Evolutionary conservation across 345 rosid genomes (phyloP).

Genomic region (Xanthoceras sorbifolium): DNA sequence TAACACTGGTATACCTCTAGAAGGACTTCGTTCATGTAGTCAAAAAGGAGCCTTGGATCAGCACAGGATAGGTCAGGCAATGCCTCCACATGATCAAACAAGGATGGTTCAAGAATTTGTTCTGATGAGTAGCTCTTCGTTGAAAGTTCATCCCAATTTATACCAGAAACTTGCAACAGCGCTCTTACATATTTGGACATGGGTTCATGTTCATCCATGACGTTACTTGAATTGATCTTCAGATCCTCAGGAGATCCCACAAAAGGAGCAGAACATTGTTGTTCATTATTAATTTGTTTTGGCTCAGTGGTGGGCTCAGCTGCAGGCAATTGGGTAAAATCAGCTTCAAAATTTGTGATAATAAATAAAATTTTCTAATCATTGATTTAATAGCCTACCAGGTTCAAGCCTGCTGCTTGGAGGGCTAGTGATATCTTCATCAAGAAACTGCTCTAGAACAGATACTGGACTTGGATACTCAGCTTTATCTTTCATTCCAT

Average conservation of each 20-base stretch:
- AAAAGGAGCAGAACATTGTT: slow-evolving; percentile 17
- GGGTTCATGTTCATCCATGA: slow-evolving; percentile 31
- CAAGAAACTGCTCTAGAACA: slow-evolving; percentile 48
- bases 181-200: slow-evolving; percentile 38
- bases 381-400: slow-evolving; percentile 32
- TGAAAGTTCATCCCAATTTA: slow-evolving; percentile 57
- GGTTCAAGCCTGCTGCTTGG: slow-evolving; percentile 24
- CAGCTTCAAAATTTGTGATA: not conserved
- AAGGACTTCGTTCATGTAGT: slow-evolving; percentile 59
- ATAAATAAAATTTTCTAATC: not conserved
- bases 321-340: slow-evolving; percentile 22
- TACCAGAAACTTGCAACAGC: slow-evolving; percentile 46
- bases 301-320: slow-evolving; percentile 30
- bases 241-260: slow-evolving; percentile 19
- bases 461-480: slow-evolving; percentile 71
- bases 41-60: slow-evolving; percentile 48
- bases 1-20: slow-evolving; percentile 38
- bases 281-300: slow-evolving; percentile 27
- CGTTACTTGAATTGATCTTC: slow-evolving; percentile 13
- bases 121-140: slow-evolving; percentile 39
- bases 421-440: slow-evolving; percentile 41
- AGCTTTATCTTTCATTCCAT: slow-evolving; percentile 25
- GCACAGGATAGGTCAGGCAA: slow-evolving; percentile 22
- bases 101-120: slow-evolving; percentile 39
- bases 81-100: slow-evolving; percentile 40